phyloP scores from a whole-genome alignment of 371 early-diverging fungal genomes.

The Cokeromyces recurvatus region DNA sequence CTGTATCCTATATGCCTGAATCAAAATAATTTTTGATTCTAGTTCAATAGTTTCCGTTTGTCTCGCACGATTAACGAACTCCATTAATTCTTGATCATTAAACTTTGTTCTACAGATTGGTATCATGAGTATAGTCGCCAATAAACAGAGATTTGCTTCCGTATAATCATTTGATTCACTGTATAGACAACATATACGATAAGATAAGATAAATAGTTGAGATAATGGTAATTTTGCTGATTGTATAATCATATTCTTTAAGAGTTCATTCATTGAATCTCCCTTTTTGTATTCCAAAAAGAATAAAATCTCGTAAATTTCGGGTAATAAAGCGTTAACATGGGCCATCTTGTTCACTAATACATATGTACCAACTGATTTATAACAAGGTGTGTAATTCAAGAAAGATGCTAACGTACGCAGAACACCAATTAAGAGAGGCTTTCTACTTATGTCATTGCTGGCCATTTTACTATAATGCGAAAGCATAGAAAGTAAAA shows the following conservation, averaged over 20 bases:
- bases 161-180: too few species aligned
- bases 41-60: too few species aligned
- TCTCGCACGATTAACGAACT: too few species aligned
- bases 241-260: background rate
- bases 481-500: conserved; percentile 31
- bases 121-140: too few species aligned
- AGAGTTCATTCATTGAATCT: background rate
- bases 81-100: too few species aligned
- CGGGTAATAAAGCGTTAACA: conserved; percentile 15
- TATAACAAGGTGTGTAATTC: conserved; percentile 21
- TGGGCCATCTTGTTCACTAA: conserved; percentile 14
- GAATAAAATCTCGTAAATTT: conserved; percentile 18
- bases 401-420: conserved; percentile 27
- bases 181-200: too few species aligned
- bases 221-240: background rate
- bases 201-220: background rate
- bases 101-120: too few species aligned
- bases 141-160: too few species aligned
- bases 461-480: conserved; percentile 22
- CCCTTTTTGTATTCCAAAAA: conserved; percentile 10
- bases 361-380: conserved; percentile 20
- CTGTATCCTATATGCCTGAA: background rate
- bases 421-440: conserved; percentile 26
- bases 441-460: conserved; percentile 19
- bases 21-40: too few species aligned